These are phyloP conservation scores for Tolypocladium guangdongense DNA, from an alignment of 2,329 filamentous ascomycete genomes.

Conservation along the genomic window DNA sequence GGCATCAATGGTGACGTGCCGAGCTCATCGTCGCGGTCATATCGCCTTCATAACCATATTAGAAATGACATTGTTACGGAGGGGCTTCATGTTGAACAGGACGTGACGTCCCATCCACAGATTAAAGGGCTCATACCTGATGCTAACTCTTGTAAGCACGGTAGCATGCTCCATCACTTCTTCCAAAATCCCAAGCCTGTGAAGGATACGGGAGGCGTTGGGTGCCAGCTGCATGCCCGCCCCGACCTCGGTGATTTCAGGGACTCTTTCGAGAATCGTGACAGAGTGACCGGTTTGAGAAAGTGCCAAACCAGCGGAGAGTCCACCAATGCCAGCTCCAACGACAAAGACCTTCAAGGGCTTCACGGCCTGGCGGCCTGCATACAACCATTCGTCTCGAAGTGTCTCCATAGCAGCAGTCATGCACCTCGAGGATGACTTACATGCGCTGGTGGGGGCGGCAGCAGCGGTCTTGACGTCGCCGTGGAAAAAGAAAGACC, in stretches of 20 bases:
- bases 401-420: too few relatives aligned
- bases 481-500: too few relatives aligned
- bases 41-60: slow-evolving; percentile 6
- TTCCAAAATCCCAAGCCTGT: slow-evolving; percentile 61
- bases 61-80: too few relatives aligned
- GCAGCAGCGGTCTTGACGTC: too few relatives aligned
- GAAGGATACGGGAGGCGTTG: slow-evolving; percentile 69
- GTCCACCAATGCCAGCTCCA: slow-evolving; percentile 27
- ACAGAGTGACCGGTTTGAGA: slow-evolving; percentile 16
- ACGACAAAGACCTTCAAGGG: slow-evolving; percentile 16
- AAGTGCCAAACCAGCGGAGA: slow-evolving; percentile 27
- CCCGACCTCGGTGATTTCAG: slow-evolving; percentile 40
- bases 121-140: slow-evolving; percentile 11
- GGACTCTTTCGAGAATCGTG: slow-evolving; percentile 13
- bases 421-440: too few relatives aligned
- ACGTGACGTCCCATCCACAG: too few relatives aligned
- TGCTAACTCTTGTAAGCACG: slow-evolving; percentile 16
- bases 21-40: slow-evolving; percentile 13
- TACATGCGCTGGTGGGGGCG: too few relatives aligned
- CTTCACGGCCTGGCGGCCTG: slow-evolving; percentile 1
- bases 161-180: slow-evolving; percentile 35
- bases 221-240: slow-evolving; percentile 78
- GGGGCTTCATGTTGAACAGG: too few relatives aligned
- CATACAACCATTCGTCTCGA: too few relatives aligned
- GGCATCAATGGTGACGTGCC: slow-evolving; percentile 10